phyloP scores from a whole-genome alignment of 2,329 filamentous ascomycete species.

The Colletotrichum gigasporum region DNA sequence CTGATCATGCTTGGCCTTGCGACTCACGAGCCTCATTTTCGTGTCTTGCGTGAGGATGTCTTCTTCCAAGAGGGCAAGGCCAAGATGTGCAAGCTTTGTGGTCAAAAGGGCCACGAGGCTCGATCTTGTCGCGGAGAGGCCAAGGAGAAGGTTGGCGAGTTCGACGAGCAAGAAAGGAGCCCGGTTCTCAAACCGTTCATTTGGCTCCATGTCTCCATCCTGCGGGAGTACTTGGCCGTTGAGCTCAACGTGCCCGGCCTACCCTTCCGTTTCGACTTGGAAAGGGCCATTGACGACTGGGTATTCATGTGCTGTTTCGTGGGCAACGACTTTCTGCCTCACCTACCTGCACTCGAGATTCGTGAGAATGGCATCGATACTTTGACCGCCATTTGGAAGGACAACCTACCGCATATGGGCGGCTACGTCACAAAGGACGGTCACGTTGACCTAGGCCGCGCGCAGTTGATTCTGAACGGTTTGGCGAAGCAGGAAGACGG shows the following conservation, averaged over 20 bases:
- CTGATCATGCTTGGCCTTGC: slow-evolving; percentile 98
- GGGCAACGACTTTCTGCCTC: slow-evolving; percentile 97
- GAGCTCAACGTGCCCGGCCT: slow-evolving; percentile 87
- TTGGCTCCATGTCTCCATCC: slow-evolving; percentile 92
- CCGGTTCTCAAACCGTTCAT: slow-evolving; percentile 89
- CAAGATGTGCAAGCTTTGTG: slow-evolving; percentile 86
- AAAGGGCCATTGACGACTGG: slow-evolving; percentile 96
- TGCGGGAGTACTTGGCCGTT: slow-evolving; percentile 91
- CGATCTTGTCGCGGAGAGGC: slow-evolving; percentile 83
- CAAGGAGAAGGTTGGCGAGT: slow-evolving; percentile 81
- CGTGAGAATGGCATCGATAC: slow-evolving; percentile 97
- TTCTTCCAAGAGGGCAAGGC: slow-evolving; percentile 89
- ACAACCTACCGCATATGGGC: slow-evolving; percentile 90
- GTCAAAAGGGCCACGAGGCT: slow-evolving; percentile 90
- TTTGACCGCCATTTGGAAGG: slow-evolving; percentile 95
- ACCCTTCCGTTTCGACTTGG: slow-evolving; percentile 90
- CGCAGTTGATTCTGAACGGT: slow-evolving; percentile 87
- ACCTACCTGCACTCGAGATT: slow-evolving; percentile 97
- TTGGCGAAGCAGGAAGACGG: slow-evolving; percentile 92
- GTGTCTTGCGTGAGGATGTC: slow-evolving; percentile 95
- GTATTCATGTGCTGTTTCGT: slow-evolving; percentile 99
- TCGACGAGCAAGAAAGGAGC: slow-evolving; percentile 81
- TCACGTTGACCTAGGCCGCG: slow-evolving; percentile 84
- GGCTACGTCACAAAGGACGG: slow-evolving; percentile 97
- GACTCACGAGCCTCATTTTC: slow-evolving; percentile 97